These are phyloP conservation scores for Mycena rebaudengoi DNA, from an alignment of 768 basidiomycete species.

Conservation along the genomic window DNA sequence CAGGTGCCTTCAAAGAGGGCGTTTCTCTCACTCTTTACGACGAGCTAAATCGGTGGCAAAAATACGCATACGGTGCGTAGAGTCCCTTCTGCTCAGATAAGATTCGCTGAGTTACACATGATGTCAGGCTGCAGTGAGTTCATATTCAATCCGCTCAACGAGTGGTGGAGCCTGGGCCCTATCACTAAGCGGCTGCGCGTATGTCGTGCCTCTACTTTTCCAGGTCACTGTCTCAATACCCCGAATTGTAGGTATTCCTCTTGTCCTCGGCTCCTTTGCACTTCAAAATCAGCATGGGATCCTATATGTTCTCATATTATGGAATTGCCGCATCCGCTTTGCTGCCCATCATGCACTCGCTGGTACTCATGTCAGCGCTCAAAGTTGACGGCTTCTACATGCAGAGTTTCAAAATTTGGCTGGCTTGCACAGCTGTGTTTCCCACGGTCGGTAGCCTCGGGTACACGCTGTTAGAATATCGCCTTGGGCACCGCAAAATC, in stretches of 20 bases:
- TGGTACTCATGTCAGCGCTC: constrained; percentile 68
- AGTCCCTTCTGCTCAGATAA: neutral
- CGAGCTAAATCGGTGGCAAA: constrained; percentile 55
- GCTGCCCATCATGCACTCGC: constrained; percentile 74
- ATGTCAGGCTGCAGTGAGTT: neutral
- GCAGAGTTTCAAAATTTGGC: constrained; percentile 77
- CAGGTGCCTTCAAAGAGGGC: neutral
- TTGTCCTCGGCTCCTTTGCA: neutral
- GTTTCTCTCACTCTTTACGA: constrained; percentile 63
- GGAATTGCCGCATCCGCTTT: constrained; percentile 71
- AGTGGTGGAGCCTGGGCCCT: neutral
- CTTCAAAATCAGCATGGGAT: constrained; percentile 40
- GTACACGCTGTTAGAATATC: constrained; percentile 75
- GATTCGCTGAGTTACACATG: neutral
- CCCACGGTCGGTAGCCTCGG: constrained; percentile 74
- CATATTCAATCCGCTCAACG: neutral
- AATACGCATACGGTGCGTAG: neutral
- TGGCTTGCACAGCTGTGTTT: constrained; percentile 77
- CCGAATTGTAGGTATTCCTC: constrained; percentile 54
- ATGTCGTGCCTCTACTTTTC: neutral
- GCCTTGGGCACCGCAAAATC: constrained; percentile 64
- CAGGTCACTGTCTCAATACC: neutral
- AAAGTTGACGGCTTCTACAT: constrained; percentile 76
- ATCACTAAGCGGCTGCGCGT: neutral
- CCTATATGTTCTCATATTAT: constrained; percentile 72